These are phyloP conservation scores for Claviceps pusilla DNA, from an alignment of 2,329 filamentous ascomycete species.

Conservation along the genomic window DNA sequence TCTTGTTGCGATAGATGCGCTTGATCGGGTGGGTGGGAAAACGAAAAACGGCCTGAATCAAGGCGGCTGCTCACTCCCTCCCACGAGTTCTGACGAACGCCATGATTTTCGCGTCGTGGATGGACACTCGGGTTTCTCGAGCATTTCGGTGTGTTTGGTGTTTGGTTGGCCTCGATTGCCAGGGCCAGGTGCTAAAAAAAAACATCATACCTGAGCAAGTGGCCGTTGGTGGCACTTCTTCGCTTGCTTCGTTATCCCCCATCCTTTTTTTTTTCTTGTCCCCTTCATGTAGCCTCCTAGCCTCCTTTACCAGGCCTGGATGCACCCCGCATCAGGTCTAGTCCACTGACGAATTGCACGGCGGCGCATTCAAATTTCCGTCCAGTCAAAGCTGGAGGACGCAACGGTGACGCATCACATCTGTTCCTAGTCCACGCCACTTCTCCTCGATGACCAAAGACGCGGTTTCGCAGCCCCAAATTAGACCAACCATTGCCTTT, in stretches of 20 bases:
- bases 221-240: neutral
- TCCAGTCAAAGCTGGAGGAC: neutral
- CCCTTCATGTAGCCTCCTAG: neutral
- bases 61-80: neutral
- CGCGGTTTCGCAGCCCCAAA: neutral
- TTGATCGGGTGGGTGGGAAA: neutral
- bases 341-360: neutral
- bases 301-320: neutral
- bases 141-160: neutral
- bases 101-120: neutral
- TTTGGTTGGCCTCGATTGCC: neutral
- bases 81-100: no score
- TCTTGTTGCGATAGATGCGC: neutral
- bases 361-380: neutral
- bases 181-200: neutral
- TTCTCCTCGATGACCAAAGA: neutral
- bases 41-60: neutral
- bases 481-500: neutral
- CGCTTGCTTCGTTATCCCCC: neutral
- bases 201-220: neutral
- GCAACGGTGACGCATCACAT: conserved; percentile 3
- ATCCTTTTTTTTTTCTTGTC: neutral
- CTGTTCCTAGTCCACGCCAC: neutral
- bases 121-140: neutral
- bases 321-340: neutral